Percentiles rank a stretch among this genome's conserved stretches.
Conservation (phyloP, 768 basidiomycete genomes). For the Termitomyces heimii region DNA sequence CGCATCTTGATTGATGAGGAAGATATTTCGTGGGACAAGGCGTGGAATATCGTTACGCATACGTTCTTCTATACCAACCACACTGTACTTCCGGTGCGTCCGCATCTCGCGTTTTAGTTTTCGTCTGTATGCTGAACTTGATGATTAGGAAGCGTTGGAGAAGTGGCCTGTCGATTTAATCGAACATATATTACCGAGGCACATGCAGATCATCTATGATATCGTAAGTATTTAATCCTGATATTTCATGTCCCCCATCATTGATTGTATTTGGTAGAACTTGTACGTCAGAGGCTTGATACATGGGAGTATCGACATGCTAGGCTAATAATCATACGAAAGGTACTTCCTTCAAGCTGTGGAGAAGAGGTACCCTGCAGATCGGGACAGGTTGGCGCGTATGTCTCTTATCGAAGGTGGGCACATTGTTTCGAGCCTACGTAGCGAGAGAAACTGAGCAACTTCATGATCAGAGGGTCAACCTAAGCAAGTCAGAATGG, state of each 20-base stretch:
- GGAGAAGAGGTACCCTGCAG: constrained; percentile 85
- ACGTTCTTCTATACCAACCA: constrained; percentile 97
- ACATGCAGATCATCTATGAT: constrained; percentile 73
- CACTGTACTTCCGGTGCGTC: constrained; percentile 79
- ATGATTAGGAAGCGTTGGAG: constrained; percentile 66
- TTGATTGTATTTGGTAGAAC: constrained; percentile 31
- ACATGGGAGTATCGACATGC: background rate
- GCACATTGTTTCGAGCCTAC: background rate
- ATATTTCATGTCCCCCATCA: background rate
- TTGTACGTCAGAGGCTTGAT: constrained; percentile 27
- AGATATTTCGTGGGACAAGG: constrained; percentile 72
- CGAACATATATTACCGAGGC: constrained; percentile 79
- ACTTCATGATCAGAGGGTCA: constrained; percentile 53
- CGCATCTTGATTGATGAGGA: constrained; percentile 90
- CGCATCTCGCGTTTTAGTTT: background rate
- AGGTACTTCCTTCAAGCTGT: constrained; percentile 79
- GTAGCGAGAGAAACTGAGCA: background rate
- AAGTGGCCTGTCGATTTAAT: constrained; percentile 92
- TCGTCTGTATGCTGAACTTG: background rate
- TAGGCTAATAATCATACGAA: background rate
- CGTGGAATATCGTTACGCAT: constrained; percentile 86
- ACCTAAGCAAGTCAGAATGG: constrained; percentile 87
- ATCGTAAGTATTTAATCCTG: constrained; percentile 45
- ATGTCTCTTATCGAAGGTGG: constrained; percentile 92
- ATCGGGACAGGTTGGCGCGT: constrained; percentile 69